These are phyloP conservation scores for Heterobasidion parviporum DNA, from an alignment of 1,284 basidiomycete species.

Conservation along the genomic window DNA sequence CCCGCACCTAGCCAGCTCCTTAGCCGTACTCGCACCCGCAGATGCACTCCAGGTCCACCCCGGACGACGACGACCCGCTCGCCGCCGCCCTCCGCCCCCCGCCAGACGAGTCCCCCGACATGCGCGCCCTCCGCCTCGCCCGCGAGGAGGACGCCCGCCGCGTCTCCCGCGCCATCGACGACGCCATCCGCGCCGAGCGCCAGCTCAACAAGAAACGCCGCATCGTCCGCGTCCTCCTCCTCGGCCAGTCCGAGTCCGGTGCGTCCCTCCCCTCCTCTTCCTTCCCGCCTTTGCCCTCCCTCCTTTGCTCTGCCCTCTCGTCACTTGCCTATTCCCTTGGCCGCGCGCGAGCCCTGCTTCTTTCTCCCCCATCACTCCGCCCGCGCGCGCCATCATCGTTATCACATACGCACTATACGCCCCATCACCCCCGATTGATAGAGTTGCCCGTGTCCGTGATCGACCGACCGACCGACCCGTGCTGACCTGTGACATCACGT, in stretches of 20 bases:
- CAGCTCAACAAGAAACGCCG: conserved; percentile 48
- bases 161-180: conserved; percentile 55
- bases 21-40: background rate
- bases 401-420: background rate
- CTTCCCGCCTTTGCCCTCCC: background rate
- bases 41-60: conserved; percentile 6
- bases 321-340: background rate
- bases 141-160: conserved; percentile 49
- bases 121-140: conserved; percentile 37
- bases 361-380: background rate
- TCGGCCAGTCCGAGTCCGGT: conserved; percentile 73
- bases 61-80: conserved; percentile 11
- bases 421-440: too few relatives aligned
- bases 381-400: too few relatives aligned
- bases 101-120: conserved; percentile 42
- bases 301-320: too few relatives aligned
- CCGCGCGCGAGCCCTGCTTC: background rate
- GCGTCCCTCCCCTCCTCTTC: conserved; percentile 15
- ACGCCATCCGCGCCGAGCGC: conserved; percentile 48
- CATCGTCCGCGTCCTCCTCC: conserved; percentile 51
- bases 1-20: too few relatives aligned
- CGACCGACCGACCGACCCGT: too few relatives aligned
- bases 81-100: conserved; percentile 41
- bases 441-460: too few relatives aligned
- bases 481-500: too few relatives aligned